Evolutionary conservation across 805 yeast species (phyloP), one percentile per base, ranked within the genome.

Genomic region (Kluyveromyces wickerhamii): DNA sequence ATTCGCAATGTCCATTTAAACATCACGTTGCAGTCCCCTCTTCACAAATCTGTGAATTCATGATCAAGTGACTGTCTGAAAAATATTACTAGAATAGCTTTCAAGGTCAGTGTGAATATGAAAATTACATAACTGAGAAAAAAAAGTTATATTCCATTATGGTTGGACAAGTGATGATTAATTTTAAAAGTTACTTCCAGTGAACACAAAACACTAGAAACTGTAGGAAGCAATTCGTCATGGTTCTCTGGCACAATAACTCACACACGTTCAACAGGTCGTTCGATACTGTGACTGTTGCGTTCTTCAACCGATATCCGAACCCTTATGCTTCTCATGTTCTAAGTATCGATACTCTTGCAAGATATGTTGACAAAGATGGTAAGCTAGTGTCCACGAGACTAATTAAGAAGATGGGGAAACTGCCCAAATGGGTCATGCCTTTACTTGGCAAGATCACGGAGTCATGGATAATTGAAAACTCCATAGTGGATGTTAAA

Each of bases 261-360:
- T 48, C 60, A n/a, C 81, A 76, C 52, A 53, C 63, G n/a, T 82
- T 68, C 52, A 61, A 68, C 34, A 72, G 73, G 54, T 78, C 77
- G 45, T 87, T 87, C 49, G 66, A 68, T 32, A 79, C 89, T 0
- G 85, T 83, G 3, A 69, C 86, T 2, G 63, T 78, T 31, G 94
- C 94, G 1, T 79, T 80, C 53, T 78, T 84, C 60, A 78, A 77
- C 60, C 64, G 79, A 45, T 79, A 78, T 45, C 77, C 77, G 3
- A 72, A 72, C 54, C 97, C 97, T 2, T 87, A 69, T 54, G 79
- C 96, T 12, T 64, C 74, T 7, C 96, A 89, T 61, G 96, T 89
- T 9, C 63, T 79, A 22, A 80, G 94, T 6, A 77, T 76, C 18
- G 97, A 88, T 54, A 82, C 94, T 2, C 52, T 88, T 11, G 75